Conservation (phyloP, 768 basidiomycete species). For the Hygrophorus pudorinus region DNA sequence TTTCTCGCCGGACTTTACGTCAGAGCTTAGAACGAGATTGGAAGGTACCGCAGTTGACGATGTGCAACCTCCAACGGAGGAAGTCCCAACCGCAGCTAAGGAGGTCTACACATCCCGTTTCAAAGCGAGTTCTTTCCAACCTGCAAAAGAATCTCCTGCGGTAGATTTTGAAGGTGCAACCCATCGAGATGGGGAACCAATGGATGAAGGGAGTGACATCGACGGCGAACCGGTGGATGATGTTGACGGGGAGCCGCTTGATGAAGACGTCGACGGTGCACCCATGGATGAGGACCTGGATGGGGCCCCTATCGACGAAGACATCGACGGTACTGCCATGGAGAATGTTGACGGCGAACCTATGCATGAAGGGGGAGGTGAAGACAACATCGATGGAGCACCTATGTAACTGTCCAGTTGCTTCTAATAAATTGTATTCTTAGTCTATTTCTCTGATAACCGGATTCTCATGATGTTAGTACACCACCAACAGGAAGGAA, state of each 20-base stretch:
- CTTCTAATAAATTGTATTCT: not conserved
- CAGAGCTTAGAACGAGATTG: constrained; percentile 60
- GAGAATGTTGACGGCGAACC: constrained; percentile 34
- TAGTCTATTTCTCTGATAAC: too few relatives aligned
- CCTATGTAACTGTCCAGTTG: constrained; percentile 2
- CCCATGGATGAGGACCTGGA: constrained; percentile 28
- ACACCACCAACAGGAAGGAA: too few relatives aligned
- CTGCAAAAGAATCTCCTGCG: constrained; percentile 31
- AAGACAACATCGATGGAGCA: constrained; percentile 20
- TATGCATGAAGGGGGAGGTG: constrained; percentile 30
- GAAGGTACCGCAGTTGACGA: constrained; percentile 42
- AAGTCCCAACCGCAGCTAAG: constrained; percentile 16
- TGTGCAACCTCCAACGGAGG: constrained; percentile 19
- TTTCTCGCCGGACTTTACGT: constrained; percentile 80
- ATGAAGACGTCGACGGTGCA: constrained; percentile 25
- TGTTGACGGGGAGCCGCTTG: constrained; percentile 29
- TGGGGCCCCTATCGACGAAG: constrained; percentile 32
- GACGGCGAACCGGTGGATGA: constrained; percentile 26
- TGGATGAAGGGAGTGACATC: constrained; percentile 24
- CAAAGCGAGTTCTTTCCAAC: constrained; percentile 71
- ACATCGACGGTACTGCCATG: constrained; percentile 38
- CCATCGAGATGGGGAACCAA: constrained; percentile 27
- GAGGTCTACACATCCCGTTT: constrained; percentile 47
- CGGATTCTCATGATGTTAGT: too few relatives aligned
- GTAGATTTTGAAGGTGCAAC: constrained; percentile 9